Conservation (phyloP, 129 eudicot genomes). For the Flaveria trinervia region DNA sequence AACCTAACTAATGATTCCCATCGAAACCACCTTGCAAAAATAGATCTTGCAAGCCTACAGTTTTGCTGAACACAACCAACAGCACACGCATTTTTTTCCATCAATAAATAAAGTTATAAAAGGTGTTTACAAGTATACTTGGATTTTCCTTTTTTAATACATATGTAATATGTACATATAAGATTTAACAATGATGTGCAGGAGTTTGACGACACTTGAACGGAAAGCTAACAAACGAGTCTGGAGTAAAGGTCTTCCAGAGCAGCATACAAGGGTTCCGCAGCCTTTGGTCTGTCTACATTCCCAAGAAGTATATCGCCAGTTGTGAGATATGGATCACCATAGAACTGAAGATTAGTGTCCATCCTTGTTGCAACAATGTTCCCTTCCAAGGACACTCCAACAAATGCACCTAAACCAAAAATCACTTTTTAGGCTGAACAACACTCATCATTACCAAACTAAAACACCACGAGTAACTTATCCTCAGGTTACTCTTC, state of each 20-base stretch:
- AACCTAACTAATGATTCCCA: too few species aligned
- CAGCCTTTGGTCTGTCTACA: constrained; percentile 92
- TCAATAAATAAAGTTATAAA: constrained; percentile 10
- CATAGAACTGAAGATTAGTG: constrained; percentile 80
- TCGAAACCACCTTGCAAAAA: too few species aligned
- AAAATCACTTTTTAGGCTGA: too few species aligned
- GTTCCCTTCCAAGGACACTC: constrained; percentile 92
- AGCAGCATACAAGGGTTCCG: constrained; percentile 83
- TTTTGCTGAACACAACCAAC: too few species aligned
- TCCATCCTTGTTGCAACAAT: constrained; percentile 89
- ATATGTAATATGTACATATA: constrained; percentile 25
- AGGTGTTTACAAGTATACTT: constrained; percentile 4
- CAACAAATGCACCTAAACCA: constrained; percentile 89
- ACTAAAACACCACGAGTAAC: not conserved
- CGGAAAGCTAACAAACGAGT: constrained; percentile 25
- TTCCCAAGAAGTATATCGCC: constrained; percentile 85
- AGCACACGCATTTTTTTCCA: not conserved
- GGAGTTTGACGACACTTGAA: not conserved
- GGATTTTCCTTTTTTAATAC: constrained; percentile 3
- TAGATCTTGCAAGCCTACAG: not conserved
- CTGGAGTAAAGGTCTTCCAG: constrained; percentile 61
- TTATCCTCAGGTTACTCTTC: constrained; percentile 3
- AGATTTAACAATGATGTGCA: not conserved
- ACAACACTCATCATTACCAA: not conserved
- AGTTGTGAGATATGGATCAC: constrained; percentile 94